phyloP scores from a whole-genome alignment of 371 early-diverging fungal genomes.

The Vavraia culicis region DNA sequence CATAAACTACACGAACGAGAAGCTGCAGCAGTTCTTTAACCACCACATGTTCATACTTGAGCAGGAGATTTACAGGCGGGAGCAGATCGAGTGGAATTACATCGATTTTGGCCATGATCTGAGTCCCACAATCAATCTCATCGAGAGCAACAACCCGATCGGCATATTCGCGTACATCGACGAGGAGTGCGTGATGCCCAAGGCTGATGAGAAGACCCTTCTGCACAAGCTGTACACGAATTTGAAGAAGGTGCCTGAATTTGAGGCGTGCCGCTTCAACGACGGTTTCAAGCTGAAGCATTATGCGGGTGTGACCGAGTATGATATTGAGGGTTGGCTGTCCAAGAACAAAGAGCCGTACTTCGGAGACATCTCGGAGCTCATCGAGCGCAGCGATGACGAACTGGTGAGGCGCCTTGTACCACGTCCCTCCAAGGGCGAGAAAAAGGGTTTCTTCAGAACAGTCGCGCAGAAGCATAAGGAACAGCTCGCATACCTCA shows the following conservation, averaged over 20 bases:
- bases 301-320: slow-evolving; percentile 91
- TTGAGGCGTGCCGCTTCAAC: slow-evolving; percentile 53
- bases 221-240: slow-evolving; percentile 58
- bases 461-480: slow-evolving; percentile 88
- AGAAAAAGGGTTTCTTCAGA: slow-evolving; percentile 48
- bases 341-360: slow-evolving; percentile 97
- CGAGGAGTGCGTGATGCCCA: slow-evolving; percentile 96
- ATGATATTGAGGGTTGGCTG: slow-evolving; percentile 76
- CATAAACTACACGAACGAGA: slow-evolving; percentile 99
- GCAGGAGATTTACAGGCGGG: slow-evolving; percentile 83
- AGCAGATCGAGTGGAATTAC: slow-evolving; percentile 89
- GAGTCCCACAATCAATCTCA: slow-evolving; percentile 88
- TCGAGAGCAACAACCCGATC: slow-evolving; percentile 78
- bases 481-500: slow-evolving; percentile 64
- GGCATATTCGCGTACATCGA: slow-evolving; percentile 88
- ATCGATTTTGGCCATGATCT: slow-evolving; percentile 95
- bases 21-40: slow-evolving; percentile 97
- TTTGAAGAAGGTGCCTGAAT: slow-evolving; percentile 21
- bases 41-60: slow-evolving; percentile 98
- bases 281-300: slow-evolving; percentile 76
- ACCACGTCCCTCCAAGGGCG: slow-evolving; percentile 7
- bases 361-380: slow-evolving; percentile 68
- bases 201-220: slow-evolving; percentile 80
- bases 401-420: slow-evolving; percentile 2
- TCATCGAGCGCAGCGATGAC: slow-evolving; percentile 14